Percentiles rank a stretch among this genome's conserved stretches.
phyloP scores from a whole-genome alignment of 495 filamentous ascomycete species.

The Trichoderma reesei region DNA sequence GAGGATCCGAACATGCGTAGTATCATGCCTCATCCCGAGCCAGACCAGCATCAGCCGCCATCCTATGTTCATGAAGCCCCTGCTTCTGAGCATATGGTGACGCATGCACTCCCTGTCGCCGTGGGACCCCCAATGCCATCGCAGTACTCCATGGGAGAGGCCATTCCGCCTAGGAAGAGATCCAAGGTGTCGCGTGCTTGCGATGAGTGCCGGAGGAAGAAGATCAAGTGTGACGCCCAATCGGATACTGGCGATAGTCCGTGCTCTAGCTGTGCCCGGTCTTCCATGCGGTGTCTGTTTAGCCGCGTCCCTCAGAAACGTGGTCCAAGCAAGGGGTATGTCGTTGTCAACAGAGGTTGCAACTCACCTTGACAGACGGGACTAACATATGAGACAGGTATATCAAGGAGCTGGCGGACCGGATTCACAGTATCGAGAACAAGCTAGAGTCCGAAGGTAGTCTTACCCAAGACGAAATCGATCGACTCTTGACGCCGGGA shows the following conservation, averaged over 20 bases:
- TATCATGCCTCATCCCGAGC: conserved; percentile 18
- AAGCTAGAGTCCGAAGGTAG: conserved; percentile 30
- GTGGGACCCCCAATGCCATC: conserved; percentile 22
- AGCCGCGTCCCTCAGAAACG: conserved; percentile 91
- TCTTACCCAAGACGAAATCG: conserved; percentile 10
- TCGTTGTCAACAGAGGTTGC: not conserved
- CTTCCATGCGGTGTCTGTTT: conserved; percentile 71
- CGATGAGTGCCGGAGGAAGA: conserved; percentile 91
- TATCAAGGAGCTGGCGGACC: conserved; percentile 90
- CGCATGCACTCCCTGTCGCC: conserved; percentile 26
- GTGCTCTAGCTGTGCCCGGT: conserved; percentile 78
- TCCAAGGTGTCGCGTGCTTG: conserved; percentile 91
- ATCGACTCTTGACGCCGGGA: conserved; percentile 17
- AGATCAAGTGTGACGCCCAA: conserved; percentile 89
- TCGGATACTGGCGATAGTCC: conserved; percentile 68
- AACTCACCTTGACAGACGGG: not conserved
- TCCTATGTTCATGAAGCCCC: conserved; percentile 3
- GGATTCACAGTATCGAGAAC: conserved; percentile 73
- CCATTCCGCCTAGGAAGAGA: conserved; percentile 65
- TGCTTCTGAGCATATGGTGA: conserved; percentile 13
- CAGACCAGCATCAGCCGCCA: conserved; percentile 15
- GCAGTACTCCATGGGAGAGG: conserved; percentile 36
- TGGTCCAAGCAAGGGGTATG: conserved; percentile 88
- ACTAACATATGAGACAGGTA: conserved; percentile 46
- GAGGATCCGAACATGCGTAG: conserved; percentile 21